A percentile compares a stretch with the other conserved stretches of the same genome.
These are phyloP conservation scores for Astrocystis sublimbata DNA, from an alignment of 495 filamentous ascomycete species.

Conservation along the genomic window DNA sequence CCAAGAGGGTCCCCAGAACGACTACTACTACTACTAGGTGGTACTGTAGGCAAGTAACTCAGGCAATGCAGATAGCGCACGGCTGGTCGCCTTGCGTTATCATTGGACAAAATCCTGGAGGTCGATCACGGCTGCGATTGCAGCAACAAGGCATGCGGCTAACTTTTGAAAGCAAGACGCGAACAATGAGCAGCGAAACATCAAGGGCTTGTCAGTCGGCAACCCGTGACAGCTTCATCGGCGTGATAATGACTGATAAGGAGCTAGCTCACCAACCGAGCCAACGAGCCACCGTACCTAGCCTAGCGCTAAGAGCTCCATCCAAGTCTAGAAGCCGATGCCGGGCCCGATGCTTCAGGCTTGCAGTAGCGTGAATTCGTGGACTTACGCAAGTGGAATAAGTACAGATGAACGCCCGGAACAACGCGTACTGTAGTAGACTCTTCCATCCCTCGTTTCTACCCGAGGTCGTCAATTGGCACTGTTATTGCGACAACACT, in stretches of 20 bases:
- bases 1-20: not conserved
- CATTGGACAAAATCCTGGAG: not conserved
- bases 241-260: slow-evolving; percentile 37
- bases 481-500: not conserved
- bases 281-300: not conserved
- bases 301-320: not conserved
- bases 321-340: not conserved
- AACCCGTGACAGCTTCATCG: slow-evolving; percentile 35
- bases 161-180: not conserved
- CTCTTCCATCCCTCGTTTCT: too few relatives aligned
- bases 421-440: too few relatives aligned
- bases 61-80: not conserved
- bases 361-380: too few relatives aligned
- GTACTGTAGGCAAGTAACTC: too few relatives aligned
- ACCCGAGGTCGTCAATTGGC: not conserved
- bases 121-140: not conserved
- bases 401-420: too few relatives aligned
- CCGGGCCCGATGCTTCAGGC: not conserved
- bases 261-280: not conserved
- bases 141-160: not conserved
- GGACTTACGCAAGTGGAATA: too few relatives aligned
- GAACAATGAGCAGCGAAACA: slow-evolving; percentile 29
- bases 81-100: not conserved
- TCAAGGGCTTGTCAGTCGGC: slow-evolving; percentile 25
- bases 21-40: too few relatives aligned